phyloP scores from a whole-genome alignment of 108 stramenopile genomes.

The Discostella pseudostelligera region DNA sequence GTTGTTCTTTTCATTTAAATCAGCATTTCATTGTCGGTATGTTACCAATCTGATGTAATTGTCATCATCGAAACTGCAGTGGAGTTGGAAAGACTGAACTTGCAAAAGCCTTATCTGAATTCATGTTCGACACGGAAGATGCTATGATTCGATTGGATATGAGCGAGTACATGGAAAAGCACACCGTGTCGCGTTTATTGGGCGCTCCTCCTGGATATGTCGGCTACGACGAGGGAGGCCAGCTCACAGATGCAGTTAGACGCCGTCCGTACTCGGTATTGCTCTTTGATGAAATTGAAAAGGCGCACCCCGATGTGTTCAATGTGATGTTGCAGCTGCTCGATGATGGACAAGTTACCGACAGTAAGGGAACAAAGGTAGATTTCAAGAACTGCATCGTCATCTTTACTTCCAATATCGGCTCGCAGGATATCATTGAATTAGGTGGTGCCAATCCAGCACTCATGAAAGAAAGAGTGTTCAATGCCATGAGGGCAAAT shows the following conservation, averaged over 20 bases:
- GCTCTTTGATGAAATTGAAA: conserved; percentile 98
- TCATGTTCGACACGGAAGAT: conserved; percentile 92
- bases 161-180: conserved; percentile 94
- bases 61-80: background rate
- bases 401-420: conserved; percentile 97
- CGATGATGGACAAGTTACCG: conserved; percentile 98
- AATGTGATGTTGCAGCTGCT: conserved; percentile 96
- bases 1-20: too few species aligned
- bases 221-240: conserved; percentile 97
- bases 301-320: conserved; percentile 98
- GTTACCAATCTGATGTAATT: background rate
- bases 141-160: conserved; percentile 96
- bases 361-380: conserved; percentile 94
- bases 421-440: conserved; percentile 89
- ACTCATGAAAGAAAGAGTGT: conserved; percentile 66
- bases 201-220: conserved; percentile 92
- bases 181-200: conserved; percentile 88
- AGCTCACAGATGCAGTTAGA: conserved; percentile 97
- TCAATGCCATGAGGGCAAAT: conserved; percentile 69
- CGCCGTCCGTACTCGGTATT: conserved; percentile 95
- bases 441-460: conserved; percentile 58
- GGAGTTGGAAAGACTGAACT: conserved; percentile 91
- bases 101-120: conserved; percentile 90
- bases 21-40: background rate
- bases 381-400: conserved; percentile 95